Evolutionary conservation across 1,284 basidiomycete species (phyloP).

Genomic region (Violaceomyces palustris): DNA sequence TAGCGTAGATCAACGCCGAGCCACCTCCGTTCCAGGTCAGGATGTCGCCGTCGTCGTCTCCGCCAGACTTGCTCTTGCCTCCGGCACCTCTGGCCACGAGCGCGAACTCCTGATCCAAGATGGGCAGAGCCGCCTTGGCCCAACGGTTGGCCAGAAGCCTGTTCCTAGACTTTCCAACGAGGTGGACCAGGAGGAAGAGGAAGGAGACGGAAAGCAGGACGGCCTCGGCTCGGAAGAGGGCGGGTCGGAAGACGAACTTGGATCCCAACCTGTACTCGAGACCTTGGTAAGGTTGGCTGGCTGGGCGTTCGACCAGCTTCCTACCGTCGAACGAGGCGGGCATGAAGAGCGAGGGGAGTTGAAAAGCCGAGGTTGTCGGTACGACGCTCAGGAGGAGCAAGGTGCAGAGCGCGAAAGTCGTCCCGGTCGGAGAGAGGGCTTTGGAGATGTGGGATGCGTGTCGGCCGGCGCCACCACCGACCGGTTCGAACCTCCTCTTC

Average conservation of each 20-base stretch:
- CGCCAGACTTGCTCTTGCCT: conserved; percentile 12
- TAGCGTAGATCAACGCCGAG: conserved; percentile 45
- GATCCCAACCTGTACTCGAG: conserved; percentile 15
- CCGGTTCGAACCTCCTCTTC: too few relatives aligned
- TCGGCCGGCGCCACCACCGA: too few relatives aligned
- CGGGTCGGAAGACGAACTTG: conserved; percentile 26
- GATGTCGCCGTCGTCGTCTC: conserved; percentile 18
- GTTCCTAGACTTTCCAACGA: conserved; percentile 34
- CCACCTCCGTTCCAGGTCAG: conserved; percentile 49
- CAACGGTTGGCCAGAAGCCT: conserved; percentile 21
- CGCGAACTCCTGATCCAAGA: conserved; percentile 34
- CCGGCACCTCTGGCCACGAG: too few relatives aligned
- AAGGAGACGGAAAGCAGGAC: conserved; percentile 22
- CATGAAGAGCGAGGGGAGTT: conserved; percentile 15
- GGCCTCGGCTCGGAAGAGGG: conserved; percentile 35
- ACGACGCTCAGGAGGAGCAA: conserved; percentile 20
- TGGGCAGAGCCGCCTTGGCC: conserved; percentile 19
- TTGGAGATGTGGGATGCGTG: too few relatives aligned
- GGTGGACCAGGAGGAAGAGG: conserved; percentile 34
- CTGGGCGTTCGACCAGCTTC: conserved; percentile 18
- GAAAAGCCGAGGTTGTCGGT: conserved; percentile 8
- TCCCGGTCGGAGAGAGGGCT: too few relatives aligned
- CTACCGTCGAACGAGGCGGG: conserved; percentile 1
- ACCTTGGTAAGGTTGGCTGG: conserved; percentile 24
- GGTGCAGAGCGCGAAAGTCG: conserved; percentile 25